phyloP scores from a whole-genome alignment of 495 filamentous ascomycete genomes.

The Penicillium salamii region DNA sequence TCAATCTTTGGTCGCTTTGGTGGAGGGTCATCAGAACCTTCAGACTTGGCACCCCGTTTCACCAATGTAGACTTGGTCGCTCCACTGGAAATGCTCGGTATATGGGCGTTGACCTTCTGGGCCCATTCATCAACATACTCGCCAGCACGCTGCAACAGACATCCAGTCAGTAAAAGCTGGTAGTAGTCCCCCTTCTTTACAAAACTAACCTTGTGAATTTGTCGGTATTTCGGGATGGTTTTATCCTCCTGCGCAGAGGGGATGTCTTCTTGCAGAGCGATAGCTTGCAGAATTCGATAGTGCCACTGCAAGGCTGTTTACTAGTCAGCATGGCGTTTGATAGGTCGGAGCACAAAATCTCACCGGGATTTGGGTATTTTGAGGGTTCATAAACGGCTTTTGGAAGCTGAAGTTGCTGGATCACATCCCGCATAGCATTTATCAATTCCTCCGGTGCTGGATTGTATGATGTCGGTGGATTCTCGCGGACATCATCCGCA shows the following conservation, averaged over 20 bases:
- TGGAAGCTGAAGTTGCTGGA: conserved; percentile 87
- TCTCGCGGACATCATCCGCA: conserved; percentile 82
- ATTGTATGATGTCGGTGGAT: conserved; percentile 57
- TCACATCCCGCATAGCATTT: conserved; percentile 74
- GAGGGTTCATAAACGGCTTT: conserved; percentile 76
- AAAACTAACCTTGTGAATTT: conserved; percentile 73
- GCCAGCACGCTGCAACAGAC: conserved; percentile 56
- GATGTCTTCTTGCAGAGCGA: conserved; percentile 88
- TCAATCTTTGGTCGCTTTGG: conserved; percentile 53
- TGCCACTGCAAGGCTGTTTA: conserved; percentile 82
- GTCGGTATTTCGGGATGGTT: conserved; percentile 75
- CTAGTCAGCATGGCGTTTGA: conserved; percentile 5
- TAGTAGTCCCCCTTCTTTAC: too few species aligned
- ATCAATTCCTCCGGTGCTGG: conserved; percentile 66
- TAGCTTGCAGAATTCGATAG: conserved; percentile 88
- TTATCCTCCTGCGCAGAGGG: conserved; percentile 79
- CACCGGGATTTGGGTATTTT: conserved; percentile 85
- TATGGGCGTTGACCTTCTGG: conserved; percentile 56
- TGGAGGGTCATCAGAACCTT: conserved; percentile 27
- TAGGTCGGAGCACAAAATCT: conserved; percentile 4
- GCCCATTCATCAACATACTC: conserved; percentile 76
- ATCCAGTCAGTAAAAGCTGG: conserved; percentile 6
- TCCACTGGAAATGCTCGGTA: conserved; percentile 38
- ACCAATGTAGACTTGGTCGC: conserved; percentile 35
- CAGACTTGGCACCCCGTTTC: conserved; percentile 46